Evolutionary conservation across 306 rosid species (phyloP).

Genomic region (Corylus americana): DNA sequence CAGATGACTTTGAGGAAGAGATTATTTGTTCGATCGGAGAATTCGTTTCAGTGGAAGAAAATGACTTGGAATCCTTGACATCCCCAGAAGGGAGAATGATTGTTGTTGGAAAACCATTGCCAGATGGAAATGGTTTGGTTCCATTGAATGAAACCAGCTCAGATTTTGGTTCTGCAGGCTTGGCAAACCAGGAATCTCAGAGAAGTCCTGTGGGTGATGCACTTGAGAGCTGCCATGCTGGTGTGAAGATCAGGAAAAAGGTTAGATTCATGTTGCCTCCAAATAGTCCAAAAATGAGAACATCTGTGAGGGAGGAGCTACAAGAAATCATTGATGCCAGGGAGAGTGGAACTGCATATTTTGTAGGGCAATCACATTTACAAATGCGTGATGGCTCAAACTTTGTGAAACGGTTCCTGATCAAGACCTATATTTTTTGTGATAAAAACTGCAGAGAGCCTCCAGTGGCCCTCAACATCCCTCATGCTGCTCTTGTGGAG

Average conservation of each 20-base stretch:
- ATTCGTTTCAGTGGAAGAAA: constrained; percentile 63
- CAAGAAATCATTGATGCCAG: constrained; percentile 67
- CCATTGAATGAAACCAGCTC: constrained; percentile 41
- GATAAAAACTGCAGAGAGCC: constrained; percentile 69
- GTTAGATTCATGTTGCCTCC: constrained; percentile 70
- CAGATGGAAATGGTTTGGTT: constrained; percentile 55
- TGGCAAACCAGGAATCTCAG: constrained; percentile 41
- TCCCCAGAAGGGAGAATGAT: constrained; percentile 59
- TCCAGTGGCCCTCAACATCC: constrained; percentile 66
- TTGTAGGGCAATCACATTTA: constrained; percentile 70
- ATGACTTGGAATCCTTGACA: constrained; percentile 48
- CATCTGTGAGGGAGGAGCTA: constrained; percentile 57
- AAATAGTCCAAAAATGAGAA: constrained; percentile 56
- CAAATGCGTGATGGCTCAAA: constrained; percentile 54
- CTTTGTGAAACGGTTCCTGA: constrained; percentile 57
- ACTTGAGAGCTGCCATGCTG: constrained; percentile 21
- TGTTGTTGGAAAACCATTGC: constrained; percentile 52
- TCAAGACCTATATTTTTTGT: constrained; percentile 52
- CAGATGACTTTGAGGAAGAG: constrained; percentile 72
- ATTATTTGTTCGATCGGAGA: constrained; percentile 72
- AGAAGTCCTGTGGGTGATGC: constrained; percentile 32
- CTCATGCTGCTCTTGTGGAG: constrained; percentile 87
- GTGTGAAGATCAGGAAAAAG: constrained; percentile 41
- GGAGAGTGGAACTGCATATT: constrained; percentile 84
- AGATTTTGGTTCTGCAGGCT: not conserved